Percentiles rank a stretch among this genome's conserved stretches.
Evolutionary conservation across 805 yeast species (phyloP).

Genomic region (Wickerhamomyces chambardii): DNA sequence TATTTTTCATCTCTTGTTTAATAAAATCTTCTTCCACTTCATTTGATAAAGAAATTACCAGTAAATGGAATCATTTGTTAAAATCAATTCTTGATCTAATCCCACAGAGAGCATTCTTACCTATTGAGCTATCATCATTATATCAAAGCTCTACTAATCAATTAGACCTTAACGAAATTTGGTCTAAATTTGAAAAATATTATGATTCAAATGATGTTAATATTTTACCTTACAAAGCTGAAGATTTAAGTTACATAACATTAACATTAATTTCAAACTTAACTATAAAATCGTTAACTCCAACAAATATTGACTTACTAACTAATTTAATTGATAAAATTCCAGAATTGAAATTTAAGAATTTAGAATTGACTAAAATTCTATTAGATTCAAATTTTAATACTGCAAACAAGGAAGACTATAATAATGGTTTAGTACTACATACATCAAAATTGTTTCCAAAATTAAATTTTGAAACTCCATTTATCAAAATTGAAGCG

Average conservation of each 20-base stretch:
- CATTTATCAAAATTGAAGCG: slow-evolving; percentile 13
- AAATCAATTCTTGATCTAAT: slow-evolving; percentile 38
- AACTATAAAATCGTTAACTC: slow-evolving; percentile 13
- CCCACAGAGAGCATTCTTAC: slow-evolving; percentile 56
- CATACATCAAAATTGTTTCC: slow-evolving; percentile 22
- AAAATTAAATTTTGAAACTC: slow-evolving; percentile 16
- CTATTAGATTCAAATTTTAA: slow-evolving; percentile 10
- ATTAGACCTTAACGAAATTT: slow-evolving; percentile 14
- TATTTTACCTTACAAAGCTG: slow-evolving; percentile 29
- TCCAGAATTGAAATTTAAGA: slow-evolving; percentile 31
- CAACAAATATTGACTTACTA: slow-evolving; percentile 24
- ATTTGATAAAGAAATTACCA: slow-evolving; percentile 3
- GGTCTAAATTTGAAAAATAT: slow-evolving; percentile 22
- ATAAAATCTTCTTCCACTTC: slow-evolving; percentile 23
- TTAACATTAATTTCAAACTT: slow-evolving; percentile 22
- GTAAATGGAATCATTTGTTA: slow-evolving; percentile 30
- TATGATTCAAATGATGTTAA: slow-evolving; percentile 21
- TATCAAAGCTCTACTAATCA: slow-evolving; percentile 6
- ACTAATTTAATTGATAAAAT: slow-evolving; percentile 31
- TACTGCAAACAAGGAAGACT: slow-evolving; percentile 3
- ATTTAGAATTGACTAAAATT: slow-evolving; percentile 21
- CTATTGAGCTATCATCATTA: slow-evolving; percentile 32
- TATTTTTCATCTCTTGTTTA: slow-evolving; percentile 45
- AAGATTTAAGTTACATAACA: slow-evolving; percentile 33
- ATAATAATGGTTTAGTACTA: slow-evolving; percentile 12